These are phyloP conservation scores for Boletellus ananas DNA, from an alignment of 768 basidiomycete species.

Conservation along the genomic window DNA sequence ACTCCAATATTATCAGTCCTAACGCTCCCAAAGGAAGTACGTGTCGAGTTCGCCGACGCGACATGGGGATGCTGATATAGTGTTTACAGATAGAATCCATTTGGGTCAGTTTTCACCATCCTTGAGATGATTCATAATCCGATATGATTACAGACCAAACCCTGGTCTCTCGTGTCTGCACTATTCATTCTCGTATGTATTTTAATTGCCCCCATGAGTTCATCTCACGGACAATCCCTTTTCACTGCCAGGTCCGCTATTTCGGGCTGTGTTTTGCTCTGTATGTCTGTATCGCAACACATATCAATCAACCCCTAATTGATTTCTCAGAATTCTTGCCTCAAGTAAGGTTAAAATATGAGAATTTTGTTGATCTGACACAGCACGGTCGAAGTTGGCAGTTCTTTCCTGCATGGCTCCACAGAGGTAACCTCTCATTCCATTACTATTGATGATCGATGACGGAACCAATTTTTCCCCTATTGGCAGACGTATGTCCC, in stretches of 20 bases:
- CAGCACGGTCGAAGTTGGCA: not conserved
- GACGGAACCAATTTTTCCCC: not conserved
- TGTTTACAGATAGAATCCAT: conserved; percentile 1
- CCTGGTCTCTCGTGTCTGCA: not conserved
- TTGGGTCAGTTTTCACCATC: not conserved
- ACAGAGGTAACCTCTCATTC: not conserved
- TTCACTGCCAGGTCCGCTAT: not conserved
- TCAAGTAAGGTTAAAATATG: not conserved
- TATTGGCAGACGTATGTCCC: not conserved
- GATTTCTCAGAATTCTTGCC: not conserved
- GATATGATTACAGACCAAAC: not conserved
- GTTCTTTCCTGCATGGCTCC: not conserved
- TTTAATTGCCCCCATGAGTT: not conserved
- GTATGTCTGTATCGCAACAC: not conserved
- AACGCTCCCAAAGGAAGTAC: not conserved
- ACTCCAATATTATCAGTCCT: not conserved
- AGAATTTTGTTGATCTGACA: not conserved
- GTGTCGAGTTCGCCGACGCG: not conserved
- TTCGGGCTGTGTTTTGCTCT: not conserved
- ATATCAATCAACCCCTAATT: not conserved
- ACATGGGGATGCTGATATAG: not conserved
- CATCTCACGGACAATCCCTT: not conserved
- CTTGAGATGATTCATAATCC: not conserved
- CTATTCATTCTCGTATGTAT: conserved; percentile 1
- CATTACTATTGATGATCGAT: not conserved